Evolutionary conservation across 192 early-diverging fungal genomes (phyloP).

Genomic region (Gamsiella multidivaricata): DNA sequence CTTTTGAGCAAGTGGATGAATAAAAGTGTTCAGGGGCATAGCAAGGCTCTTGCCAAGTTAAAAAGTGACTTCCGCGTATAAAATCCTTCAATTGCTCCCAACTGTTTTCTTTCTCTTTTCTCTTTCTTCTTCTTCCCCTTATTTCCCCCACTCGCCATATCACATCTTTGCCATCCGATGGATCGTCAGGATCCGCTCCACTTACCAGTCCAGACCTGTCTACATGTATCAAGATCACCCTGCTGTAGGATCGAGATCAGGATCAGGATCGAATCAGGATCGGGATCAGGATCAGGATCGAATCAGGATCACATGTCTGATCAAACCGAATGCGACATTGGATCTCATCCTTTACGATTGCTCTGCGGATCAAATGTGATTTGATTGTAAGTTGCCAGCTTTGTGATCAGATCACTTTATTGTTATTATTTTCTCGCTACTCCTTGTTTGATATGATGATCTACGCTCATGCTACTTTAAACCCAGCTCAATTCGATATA

Average conservation of each 20-base stretch:
- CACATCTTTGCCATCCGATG: neutral
- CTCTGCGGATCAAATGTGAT: neutral
- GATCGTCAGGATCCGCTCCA: no score
- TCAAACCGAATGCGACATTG: neutral
- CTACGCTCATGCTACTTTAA: slow-evolving; percentile 51
- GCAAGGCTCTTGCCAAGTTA: neutral
- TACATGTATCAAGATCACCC: neutral
- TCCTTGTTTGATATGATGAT: slow-evolving; percentile 36
- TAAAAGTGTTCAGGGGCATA: no score
- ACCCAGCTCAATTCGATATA: slow-evolving; percentile 55
- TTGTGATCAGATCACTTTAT: neutral
- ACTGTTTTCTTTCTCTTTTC: slow-evolving; percentile 6
- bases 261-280: neutral
- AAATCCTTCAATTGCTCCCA: no score
- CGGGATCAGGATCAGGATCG: neutral
- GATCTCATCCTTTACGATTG: neutral
- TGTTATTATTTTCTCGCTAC: neutral
- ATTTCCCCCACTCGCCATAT: neutral
- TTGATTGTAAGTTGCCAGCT: neutral
- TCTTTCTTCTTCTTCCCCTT: neutral
- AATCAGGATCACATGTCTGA: neutral
- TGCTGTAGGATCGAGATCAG: neutral
- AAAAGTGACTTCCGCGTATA: neutral
- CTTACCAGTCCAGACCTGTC: no score
- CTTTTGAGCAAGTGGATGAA: no score